phyloP scores from a whole-genome alignment of 2,329 filamentous ascomycete genomes.

The Capronia coronata region DNA sequence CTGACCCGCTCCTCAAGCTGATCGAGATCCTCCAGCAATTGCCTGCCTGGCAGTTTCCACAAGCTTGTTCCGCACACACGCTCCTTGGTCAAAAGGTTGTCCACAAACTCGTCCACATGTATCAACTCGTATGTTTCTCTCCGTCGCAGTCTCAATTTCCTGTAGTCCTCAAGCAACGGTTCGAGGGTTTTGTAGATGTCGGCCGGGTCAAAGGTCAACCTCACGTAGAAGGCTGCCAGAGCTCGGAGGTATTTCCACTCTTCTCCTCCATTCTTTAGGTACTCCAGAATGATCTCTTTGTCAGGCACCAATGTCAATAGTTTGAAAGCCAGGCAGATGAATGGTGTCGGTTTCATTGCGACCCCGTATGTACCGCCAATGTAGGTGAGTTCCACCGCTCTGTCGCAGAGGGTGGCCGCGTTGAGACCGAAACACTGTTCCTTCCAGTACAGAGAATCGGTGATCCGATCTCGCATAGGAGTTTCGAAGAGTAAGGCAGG shows the following conservation, averaged over 20 bases:
- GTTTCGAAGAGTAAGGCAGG: constrained; percentile 95
- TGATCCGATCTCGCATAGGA: constrained; percentile 88
- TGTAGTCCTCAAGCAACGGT: constrained; percentile 70
- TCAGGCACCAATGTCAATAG: constrained; percentile 79
- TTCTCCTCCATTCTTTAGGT: constrained; percentile 70
- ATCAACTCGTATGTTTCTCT: constrained; percentile 70
- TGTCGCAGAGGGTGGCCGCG: constrained; percentile 71
- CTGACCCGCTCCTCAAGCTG: constrained; percentile 78
- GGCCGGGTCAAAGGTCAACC: constrained; percentile 73
- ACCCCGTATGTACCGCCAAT: constrained; percentile 83
- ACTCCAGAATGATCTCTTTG: constrained; percentile 71
- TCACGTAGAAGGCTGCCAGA: constrained; percentile 86
- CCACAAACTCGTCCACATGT: constrained; percentile 85
- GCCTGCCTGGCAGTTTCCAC: constrained; percentile 80
- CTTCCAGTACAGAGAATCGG: constrained; percentile 96
- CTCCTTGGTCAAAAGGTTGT: constrained; percentile 82
- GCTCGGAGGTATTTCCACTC: constrained; percentile 80
- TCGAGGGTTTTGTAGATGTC: constrained; percentile 77
- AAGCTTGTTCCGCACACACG: constrained; percentile 85
- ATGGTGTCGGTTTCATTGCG: constrained; percentile 77
- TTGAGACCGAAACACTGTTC: constrained; percentile 97
- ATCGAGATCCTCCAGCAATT: constrained; percentile 81
- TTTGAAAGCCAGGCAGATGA: constrained; percentile 92
- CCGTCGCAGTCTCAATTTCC: constrained; percentile 74
- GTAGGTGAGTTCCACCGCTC: constrained; percentile 75